These are phyloP conservation scores for Penicillium lividum DNA, from an alignment of 495 filamentous ascomycete genomes.

Conservation along the genomic window DNA sequence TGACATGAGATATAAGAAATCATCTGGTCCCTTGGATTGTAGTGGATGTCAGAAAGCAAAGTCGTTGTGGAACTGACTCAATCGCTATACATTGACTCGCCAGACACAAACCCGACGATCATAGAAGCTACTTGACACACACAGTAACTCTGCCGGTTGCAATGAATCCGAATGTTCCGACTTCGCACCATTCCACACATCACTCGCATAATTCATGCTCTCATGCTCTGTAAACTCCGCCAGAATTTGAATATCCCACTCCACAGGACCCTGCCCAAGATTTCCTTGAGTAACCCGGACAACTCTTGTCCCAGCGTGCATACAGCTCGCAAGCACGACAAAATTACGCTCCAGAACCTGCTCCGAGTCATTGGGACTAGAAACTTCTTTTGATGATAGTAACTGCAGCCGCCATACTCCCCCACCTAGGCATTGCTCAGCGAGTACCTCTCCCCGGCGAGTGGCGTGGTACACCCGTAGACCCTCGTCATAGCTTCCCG, in stretches of 20 bases:
- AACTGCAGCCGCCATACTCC: constrained; percentile 89
- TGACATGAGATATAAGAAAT: constrained; percentile 18
- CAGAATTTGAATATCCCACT: constrained; percentile 66
- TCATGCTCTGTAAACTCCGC: constrained; percentile 81
- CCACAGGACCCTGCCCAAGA: constrained; percentile 17
- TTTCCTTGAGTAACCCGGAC: constrained; percentile 50
- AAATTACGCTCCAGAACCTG: constrained; percentile 32
- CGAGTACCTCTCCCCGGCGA: constrained; percentile 43
- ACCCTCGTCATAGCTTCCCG: constrained; percentile 90
- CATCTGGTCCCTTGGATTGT: not conserved
- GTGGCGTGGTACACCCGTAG: constrained; percentile 64
- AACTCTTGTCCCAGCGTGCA: constrained; percentile 82
- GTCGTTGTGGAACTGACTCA: too few relatives aligned
- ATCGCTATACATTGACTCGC: constrained; percentile 40
- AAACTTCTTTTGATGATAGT: constrained; percentile 33
- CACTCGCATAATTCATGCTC: constrained; percentile 95
- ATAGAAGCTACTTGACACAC: constrained; percentile 88
- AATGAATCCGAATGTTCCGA: constrained; percentile 11
- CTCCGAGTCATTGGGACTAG: not conserved
- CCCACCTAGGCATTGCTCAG: constrained; percentile 71
- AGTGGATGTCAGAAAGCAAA: constrained; percentile 1
- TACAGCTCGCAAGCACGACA: constrained; percentile 81
- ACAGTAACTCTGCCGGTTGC: constrained; percentile 35
- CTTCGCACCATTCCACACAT: constrained; percentile 54
- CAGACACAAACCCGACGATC: constrained; percentile 81